phyloP scores from a whole-genome alignment of 495 filamentous ascomycete species.

The Annulohypoxylon bovei region DNA sequence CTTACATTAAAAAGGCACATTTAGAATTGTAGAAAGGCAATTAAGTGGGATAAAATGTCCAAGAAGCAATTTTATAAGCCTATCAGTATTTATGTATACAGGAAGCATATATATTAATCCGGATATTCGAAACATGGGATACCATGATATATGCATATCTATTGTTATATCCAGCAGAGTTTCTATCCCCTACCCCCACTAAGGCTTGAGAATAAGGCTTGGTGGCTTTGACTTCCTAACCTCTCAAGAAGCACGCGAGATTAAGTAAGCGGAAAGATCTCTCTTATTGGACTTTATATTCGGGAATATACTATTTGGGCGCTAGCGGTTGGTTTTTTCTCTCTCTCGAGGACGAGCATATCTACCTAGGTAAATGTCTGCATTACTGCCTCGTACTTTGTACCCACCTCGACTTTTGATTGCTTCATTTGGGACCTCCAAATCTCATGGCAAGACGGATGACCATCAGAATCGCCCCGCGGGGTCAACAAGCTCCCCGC shows the following conservation, averaged over 20 bases:
- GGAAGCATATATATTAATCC: too few species aligned
- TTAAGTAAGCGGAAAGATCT: not conserved
- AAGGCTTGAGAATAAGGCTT: too few species aligned
- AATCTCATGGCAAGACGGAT: not conserved
- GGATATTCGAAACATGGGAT: too few species aligned
- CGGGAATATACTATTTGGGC: not conserved
- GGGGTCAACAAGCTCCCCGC: slow-evolving; percentile 28
- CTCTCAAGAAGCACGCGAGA: not conserved
- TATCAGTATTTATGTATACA: too few species aligned
- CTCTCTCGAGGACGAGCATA: not conserved
- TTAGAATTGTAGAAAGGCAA: too few species aligned
- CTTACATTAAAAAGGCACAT: too few species aligned
- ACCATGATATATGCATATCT: not conserved
- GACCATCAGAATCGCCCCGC: slow-evolving; percentile 7
- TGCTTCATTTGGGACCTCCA: slow-evolving; percentile 20
- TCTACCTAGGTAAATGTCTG: not conserved
- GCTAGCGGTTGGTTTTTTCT: too few species aligned
- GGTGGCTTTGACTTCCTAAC: not conserved
- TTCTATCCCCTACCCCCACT: too few species aligned
- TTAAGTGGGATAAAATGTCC: too few species aligned
- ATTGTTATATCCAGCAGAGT: not conserved
- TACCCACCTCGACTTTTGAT: slow-evolving; percentile 7
- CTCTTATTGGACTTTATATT: not conserved
- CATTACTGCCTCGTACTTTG: not conserved
- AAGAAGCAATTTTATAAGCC: too few species aligned